A percentile compares a stretch with the other conserved stretches of the same genome.
Conservation (phyloP, 306 rosid species). For the Cicer chorassanicum region DNA sequence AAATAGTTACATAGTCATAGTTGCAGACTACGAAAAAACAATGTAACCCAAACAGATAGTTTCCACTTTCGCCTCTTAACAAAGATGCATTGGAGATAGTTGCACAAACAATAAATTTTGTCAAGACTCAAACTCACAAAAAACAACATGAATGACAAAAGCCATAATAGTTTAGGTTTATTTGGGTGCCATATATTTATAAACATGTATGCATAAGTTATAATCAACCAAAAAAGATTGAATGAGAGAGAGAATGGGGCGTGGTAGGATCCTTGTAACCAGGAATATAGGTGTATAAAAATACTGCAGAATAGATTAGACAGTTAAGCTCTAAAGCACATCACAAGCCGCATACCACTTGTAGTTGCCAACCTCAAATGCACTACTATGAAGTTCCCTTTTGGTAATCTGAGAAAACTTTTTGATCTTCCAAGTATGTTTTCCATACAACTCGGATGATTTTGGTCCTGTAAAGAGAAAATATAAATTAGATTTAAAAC, state of each 20-base stretch:
- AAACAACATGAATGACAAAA: slow-evolving; percentile 30
- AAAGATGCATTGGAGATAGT: neutral
- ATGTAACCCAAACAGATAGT: slow-evolving; percentile 29
- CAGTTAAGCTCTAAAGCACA: slow-evolving; percentile 6
- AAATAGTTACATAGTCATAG: neutral
- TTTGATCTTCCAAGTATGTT: slow-evolving; percentile 94
- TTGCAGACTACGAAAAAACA: neutral
- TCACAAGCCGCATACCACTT: slow-evolving; percentile 73
- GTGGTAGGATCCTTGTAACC: neutral
- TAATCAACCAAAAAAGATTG: neutral
- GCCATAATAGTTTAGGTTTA: slow-evolving; percentile 17
- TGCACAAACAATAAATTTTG: neutral
- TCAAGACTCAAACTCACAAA: neutral
- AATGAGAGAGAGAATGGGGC: neutral
- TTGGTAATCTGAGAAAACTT: slow-evolving; percentile 95
- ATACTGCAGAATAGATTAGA: slow-evolving; percentile 6
- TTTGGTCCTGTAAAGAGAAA: slow-evolving; percentile 69
- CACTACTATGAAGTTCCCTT: slow-evolving; percentile 95
- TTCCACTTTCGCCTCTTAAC: neutral
- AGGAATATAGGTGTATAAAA: neutral
- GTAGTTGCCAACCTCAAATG: slow-evolving; percentile 95
- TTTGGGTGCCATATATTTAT: neutral
- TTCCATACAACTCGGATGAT: slow-evolving; percentile 88
- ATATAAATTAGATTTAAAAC: slow-evolving; percentile 32
- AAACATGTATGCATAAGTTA: neutral